These are phyloP conservation scores for Syzygium oleosum DNA, from an alignment of 345 rosid genomes.

Conservation along the genomic window DNA sequence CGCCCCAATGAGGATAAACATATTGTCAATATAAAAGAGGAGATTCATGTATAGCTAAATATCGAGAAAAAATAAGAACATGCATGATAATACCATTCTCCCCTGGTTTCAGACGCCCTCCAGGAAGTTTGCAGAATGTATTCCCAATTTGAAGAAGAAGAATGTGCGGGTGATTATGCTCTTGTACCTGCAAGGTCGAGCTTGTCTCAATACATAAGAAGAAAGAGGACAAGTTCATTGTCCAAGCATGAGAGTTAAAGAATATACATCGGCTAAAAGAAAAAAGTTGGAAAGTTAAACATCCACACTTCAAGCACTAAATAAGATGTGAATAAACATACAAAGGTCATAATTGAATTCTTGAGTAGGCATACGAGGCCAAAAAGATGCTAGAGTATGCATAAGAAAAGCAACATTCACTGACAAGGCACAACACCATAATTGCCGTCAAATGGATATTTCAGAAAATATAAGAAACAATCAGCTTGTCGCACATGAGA, in stretches of 20 bases:
- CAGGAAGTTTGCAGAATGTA: constrained; percentile 98
- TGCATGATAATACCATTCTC: constrained; percentile 59
- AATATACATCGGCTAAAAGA: background rate
- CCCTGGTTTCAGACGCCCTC: constrained; percentile 93
- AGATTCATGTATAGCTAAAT: background rate
- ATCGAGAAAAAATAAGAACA: background rate
- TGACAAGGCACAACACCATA: background rate
- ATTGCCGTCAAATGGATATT: background rate
- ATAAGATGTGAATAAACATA: background rate
- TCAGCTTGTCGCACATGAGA: background rate
- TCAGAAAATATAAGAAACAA: background rate
- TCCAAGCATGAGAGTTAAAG: background rate
- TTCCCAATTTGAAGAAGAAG: constrained; percentile 95
- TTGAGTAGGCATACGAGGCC: background rate
- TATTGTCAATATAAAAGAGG: background rate
- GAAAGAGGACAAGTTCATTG: background rate
- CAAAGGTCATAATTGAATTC: background rate
- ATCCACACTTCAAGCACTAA: background rate
- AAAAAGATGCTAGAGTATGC: background rate
- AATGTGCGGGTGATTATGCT: constrained; percentile 95
- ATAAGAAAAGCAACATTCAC: background rate
- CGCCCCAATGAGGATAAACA: background rate
- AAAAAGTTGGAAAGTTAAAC: background rate
- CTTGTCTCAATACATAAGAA: background rate
- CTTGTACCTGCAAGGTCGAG: constrained; percentile 69